Evolutionary conservation across 108 stramenopile genomes (phyloP), one percentile per base, ranked within the genome.

Genomic region (Cyclotella cryptica): DNA sequence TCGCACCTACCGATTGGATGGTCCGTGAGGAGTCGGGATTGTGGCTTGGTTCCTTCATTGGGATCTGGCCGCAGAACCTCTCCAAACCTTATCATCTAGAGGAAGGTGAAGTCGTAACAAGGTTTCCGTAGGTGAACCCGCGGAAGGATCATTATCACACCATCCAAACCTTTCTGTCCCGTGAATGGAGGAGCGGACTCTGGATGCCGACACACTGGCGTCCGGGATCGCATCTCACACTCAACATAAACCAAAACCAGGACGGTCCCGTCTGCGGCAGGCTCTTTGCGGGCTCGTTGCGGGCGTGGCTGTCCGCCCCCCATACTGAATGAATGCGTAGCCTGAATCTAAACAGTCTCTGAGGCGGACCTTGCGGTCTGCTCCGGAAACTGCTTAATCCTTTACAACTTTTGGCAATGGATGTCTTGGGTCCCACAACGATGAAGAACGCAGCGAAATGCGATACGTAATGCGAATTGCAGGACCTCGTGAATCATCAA

Each of bases 361-460:
- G 52, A 53, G 60, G 67, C 21, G n/a, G 42, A 22, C 60, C 70
- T 69, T 62, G 14, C 60, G 74, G 27, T 66, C 70, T 42, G 78
- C 52, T 40, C 66, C 66, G 51, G 44, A 54, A 45, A 21, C 72
- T 68, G 83, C 68, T 49, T 61, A 89, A 90, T 82, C 64, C 68
- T 72, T 76, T 88, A 96, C 87, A 89, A 97, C 94, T n/a, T 97
- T 94, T 94, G 95, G 93, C 96, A 83, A 93, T 87, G 96, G 94
- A 97, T 97, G 92, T 95, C 96, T 97, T 89, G 96, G 96, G 83
- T 97, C 94, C 90, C 92, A 93, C 92, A 95, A 93, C 94, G 94
- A 97, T 97, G 96, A 97, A 97, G 96, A 95, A 95, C 96, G 93
- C 96, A 97, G 96, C 96, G 93, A 97, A 97, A 95, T 95, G 96